Conservation (phyloP, 1,284 basidiomycete genomes). For the Microbotryum scabiosae region DNA sequence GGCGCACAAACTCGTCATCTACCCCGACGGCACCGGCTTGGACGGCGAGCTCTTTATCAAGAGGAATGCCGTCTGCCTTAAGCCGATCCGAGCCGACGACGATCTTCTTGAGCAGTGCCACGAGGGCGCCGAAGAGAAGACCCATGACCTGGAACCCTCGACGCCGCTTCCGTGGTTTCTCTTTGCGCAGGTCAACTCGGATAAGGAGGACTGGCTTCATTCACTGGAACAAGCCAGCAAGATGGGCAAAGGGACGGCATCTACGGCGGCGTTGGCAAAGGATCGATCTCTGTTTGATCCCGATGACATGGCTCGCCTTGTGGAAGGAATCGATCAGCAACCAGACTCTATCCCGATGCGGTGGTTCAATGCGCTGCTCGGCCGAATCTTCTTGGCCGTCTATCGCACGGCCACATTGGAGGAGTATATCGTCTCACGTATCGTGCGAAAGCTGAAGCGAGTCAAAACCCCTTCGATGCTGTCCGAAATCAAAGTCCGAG, state of each 20-base stretch:
- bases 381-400: conserved; percentile 83
- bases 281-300: conserved; percentile 56
- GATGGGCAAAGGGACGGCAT: conserved; percentile 40
- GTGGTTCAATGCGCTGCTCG: conserved; percentile 91
- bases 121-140: conserved; percentile 43
- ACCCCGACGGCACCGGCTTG: conserved; percentile 57
- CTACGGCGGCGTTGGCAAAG: conserved; percentile 18
- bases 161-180: conserved; percentile 67
- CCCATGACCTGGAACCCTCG: conserved; percentile 24
- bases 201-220: conserved; percentile 87
- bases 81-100: conserved; percentile 66
- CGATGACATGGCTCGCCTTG: conserved; percentile 72
- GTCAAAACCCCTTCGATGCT: conserved; percentile 82
- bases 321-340: conserved; percentile 76
- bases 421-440: conserved; percentile 67
- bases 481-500: conserved; percentile 72
- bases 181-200: conserved; percentile 70
- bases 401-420: conserved; percentile 47
- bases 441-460: conserved; percentile 89
- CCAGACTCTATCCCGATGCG: conserved; percentile 92
- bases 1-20: conserved; percentile 62
- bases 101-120: conserved; percentile 51
- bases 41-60: conserved; percentile 84
- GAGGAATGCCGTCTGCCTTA: conserved; percentile 73
- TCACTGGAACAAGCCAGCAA: conserved; percentile 66